Evolutionary conservation across 2,329 filamentous ascomycete species (phyloP).

Genomic region (Diaporthe amygdali): DNA sequence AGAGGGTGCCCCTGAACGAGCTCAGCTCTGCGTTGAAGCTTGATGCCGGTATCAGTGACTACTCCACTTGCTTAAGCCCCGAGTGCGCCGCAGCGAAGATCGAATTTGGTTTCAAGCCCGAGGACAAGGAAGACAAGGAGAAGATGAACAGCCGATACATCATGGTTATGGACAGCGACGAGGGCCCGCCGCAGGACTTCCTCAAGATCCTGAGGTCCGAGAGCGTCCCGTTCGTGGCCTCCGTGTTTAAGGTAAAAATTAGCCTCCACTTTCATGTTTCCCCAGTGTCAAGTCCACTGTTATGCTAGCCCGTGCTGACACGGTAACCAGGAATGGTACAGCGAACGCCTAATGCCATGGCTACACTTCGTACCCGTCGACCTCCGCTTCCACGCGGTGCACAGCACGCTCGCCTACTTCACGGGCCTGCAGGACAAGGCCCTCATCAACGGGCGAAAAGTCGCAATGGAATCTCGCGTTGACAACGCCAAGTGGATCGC

Average conservation of each 20-base stretch:
- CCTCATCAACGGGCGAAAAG: constrained; percentile 48
- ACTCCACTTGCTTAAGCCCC: constrained; percentile 58
- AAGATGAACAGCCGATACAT: constrained; percentile 70
- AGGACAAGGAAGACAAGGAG: constrained; percentile 52
- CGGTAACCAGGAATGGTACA: constrained; percentile 68
- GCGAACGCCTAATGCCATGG: constrained; percentile 76
- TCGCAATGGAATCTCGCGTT: constrained; percentile 52
- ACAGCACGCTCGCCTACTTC: constrained; percentile 78
- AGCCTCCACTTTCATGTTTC: background rate
- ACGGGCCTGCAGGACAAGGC: constrained; percentile 57
- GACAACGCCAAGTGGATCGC: constrained; percentile 70
- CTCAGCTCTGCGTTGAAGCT: constrained; percentile 60
- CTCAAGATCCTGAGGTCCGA: constrained; percentile 69
- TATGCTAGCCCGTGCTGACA: background rate
- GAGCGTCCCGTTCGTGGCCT: constrained; percentile 72
- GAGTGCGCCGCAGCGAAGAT: constrained; percentile 53
- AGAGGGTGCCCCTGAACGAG: constrained; percentile 55
- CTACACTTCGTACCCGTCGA: constrained; percentile 83
- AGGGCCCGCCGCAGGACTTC: constrained; percentile 65
- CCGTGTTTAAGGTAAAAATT: constrained; percentile 62
- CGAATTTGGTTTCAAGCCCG: constrained; percentile 54
- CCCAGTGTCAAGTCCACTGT: background rate
- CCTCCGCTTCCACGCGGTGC: constrained; percentile 73
- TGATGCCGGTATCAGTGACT: constrained; percentile 64
- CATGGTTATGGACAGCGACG: constrained; percentile 73